Conservation (phyloP, 192 early-diverging fungal genomes). For the Coemansia erecta region DNA sequence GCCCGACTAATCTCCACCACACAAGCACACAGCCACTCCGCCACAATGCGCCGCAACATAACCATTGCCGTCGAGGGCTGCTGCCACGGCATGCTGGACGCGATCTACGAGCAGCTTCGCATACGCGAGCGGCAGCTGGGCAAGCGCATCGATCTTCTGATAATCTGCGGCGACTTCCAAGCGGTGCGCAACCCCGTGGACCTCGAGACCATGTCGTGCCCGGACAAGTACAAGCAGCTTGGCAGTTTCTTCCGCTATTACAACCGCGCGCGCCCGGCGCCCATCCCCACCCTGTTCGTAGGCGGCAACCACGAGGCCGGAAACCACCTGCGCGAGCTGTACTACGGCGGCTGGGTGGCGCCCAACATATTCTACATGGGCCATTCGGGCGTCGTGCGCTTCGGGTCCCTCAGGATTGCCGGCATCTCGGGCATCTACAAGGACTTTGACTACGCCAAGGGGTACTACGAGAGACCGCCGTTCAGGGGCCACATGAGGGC, state of each 20-base stretch:
- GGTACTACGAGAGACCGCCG: constrained; percentile 78
- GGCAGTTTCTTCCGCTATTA: constrained; percentile 96
- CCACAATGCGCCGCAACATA: constrained; percentile 24
- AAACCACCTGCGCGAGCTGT: constrained; percentile 94
- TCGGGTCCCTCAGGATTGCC: constrained; percentile 87
- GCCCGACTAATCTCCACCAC: too few relatives aligned
- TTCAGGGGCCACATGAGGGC: constrained; percentile 62
- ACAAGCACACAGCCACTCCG: too few relatives aligned
- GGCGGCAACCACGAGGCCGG: constrained; percentile 99
- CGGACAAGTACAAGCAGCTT: constrained; percentile 78
- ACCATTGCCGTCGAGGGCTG: constrained; percentile 92
- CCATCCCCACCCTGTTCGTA: constrained; percentile 89
- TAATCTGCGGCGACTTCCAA: constrained; percentile 99
- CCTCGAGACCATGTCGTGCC: constrained; percentile 76
- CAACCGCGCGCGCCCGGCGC: constrained; percentile 72
- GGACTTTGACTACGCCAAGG: constrained; percentile 56
- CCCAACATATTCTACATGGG: constrained; percentile 94
- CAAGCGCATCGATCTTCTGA: constrained; percentile 80
- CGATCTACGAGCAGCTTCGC: constrained; percentile 72
- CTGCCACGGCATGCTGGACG: constrained; percentile 91
- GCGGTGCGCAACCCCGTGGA: constrained; percentile 83
- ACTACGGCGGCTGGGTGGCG: constrained; percentile 93
- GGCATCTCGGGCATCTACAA: constrained; percentile 94
- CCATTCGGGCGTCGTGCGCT: constrained; percentile 77
- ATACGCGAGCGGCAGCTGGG: constrained; percentile 53